Conservation (phyloP, 306 rosid species). For the Cucurbita ficifolia region DNA sequence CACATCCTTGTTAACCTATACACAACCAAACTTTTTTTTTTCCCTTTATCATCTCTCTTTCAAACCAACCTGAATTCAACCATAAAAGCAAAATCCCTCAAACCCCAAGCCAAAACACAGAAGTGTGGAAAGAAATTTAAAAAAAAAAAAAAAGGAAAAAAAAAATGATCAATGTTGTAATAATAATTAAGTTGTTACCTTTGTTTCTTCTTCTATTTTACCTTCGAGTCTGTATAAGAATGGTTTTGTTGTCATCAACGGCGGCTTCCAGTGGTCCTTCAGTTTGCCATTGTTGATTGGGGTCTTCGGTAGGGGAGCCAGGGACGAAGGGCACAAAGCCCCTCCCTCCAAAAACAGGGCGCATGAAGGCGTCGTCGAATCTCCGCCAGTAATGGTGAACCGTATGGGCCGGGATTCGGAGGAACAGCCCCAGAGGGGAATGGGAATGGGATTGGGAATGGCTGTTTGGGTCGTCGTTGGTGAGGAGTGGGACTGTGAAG, state of each 20-base stretch:
- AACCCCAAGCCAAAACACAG: conserved; percentile 1
- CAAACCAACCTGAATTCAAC: not conserved
- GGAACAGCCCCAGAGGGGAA: conserved; percentile 38
- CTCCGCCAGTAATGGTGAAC: conserved; percentile 87
- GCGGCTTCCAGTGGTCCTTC: not conserved
- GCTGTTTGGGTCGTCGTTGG: conserved; percentile 18
- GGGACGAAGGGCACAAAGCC: conserved; percentile 83
- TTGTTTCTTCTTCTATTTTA: not conserved
- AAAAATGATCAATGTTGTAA: not conserved
- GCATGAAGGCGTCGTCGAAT: conserved; percentile 74
- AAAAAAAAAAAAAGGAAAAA: not conserved
- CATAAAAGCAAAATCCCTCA: not conserved
- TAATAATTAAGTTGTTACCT: not conserved
- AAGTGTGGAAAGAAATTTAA: not conserved
- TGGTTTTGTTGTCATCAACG: not conserved
- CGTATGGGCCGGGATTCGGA: conserved; percentile 38
- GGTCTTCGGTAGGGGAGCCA: conserved; percentile 60
- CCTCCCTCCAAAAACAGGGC: conserved; percentile 84
- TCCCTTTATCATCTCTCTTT: not conserved
- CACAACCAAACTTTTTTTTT: not conserved
- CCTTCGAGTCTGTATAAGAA: not conserved
- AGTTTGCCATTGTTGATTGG: conserved; percentile 29
- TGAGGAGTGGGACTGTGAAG: conserved; percentile 43
- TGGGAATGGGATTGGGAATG: not conserved
- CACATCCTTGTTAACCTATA: not conserved